These are phyloP conservation scores for Hyaloscypha finlandica DNA, from an alignment of 495 filamentous ascomycete species.

Conservation along the genomic window DNA sequence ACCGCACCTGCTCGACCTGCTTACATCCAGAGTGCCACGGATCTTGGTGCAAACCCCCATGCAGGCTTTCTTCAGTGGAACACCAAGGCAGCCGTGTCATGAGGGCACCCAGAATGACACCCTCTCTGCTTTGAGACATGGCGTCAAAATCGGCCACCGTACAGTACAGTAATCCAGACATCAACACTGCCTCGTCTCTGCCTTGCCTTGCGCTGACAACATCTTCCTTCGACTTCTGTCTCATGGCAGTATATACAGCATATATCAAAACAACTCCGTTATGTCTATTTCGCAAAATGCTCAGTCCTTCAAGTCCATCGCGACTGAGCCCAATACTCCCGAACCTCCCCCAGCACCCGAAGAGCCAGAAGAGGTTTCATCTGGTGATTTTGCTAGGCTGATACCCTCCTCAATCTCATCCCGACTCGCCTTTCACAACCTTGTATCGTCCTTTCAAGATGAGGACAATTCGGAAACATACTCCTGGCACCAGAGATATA, in stretches of 20 bases:
- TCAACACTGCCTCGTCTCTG: background rate
- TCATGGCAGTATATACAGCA: background rate
- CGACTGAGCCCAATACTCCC: constrained; percentile 45
- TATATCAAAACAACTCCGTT: background rate
- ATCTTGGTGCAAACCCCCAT: background rate
- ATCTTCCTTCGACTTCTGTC: background rate
- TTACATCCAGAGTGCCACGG: background rate
- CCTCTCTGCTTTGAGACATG: background rate
- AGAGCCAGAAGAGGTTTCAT: background rate
- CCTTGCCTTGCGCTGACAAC: background rate
- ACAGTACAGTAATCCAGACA: background rate
- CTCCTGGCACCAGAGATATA: background rate
- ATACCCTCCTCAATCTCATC: constrained; percentile 1
- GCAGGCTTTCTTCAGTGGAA: no score
- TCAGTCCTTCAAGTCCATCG: background rate
- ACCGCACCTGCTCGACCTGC: no score
- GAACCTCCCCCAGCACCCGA: background rate
- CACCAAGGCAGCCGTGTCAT: background rate
- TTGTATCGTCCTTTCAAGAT: background rate
- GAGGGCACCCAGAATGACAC: background rate
- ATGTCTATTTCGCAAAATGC: background rate
- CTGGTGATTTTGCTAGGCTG: constrained; percentile 9
- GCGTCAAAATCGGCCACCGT: background rate
- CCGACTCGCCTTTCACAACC: constrained; percentile 10
- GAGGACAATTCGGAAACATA: background rate